Conservation (phyloP, 495 filamentous ascomycete genomes). For the Penicillium silybi region DNA sequence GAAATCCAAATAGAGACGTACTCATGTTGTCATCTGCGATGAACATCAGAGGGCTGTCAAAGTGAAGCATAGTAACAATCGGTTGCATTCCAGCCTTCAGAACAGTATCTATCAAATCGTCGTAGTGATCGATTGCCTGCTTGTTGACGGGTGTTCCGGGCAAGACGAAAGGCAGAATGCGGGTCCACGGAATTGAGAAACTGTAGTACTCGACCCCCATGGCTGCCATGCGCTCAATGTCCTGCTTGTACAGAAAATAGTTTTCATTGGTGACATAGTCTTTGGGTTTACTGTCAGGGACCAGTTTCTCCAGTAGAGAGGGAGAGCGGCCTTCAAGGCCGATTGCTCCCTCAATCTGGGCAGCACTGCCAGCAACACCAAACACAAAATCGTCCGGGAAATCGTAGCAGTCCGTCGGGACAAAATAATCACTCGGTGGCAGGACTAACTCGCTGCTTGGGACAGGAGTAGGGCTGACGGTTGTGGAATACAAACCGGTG, state of each 20-base stretch:
- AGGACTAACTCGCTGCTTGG: constrained; percentile 33
- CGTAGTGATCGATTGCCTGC: constrained; percentile 42
- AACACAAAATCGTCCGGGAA: constrained; percentile 47
- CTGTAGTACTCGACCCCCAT: constrained; percentile 48
- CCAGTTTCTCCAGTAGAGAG: constrained; percentile 33
- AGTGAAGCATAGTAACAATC: constrained; percentile 40
- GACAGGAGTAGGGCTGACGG: constrained; percentile 31
- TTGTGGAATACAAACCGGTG: constrained; percentile 29
- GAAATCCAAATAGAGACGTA: background rate
- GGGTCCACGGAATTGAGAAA: constrained; percentile 44
- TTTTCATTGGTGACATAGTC: constrained; percentile 43
- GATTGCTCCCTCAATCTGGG: constrained; percentile 47
- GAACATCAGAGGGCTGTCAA: constrained; percentile 36
- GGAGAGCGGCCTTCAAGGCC: constrained; percentile 42
- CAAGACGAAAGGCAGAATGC: constrained; percentile 42
- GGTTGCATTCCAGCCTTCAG: constrained; percentile 40
- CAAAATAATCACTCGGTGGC: constrained; percentile 30
- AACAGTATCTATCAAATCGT: constrained; percentile 42
- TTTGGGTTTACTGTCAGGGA: constrained; percentile 15
- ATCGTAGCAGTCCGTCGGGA: constrained; percentile 23
- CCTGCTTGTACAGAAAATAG: constrained; percentile 51
- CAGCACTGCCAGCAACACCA: constrained; percentile 48
- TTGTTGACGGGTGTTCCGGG: constrained; percentile 43
- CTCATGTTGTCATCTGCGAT: constrained; percentile 21
- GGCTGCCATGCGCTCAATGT: constrained; percentile 43